phyloP scores from a whole-genome alignment of 495 filamentous ascomycete genomes.

The Annulohypoxylon bovei region DNA sequence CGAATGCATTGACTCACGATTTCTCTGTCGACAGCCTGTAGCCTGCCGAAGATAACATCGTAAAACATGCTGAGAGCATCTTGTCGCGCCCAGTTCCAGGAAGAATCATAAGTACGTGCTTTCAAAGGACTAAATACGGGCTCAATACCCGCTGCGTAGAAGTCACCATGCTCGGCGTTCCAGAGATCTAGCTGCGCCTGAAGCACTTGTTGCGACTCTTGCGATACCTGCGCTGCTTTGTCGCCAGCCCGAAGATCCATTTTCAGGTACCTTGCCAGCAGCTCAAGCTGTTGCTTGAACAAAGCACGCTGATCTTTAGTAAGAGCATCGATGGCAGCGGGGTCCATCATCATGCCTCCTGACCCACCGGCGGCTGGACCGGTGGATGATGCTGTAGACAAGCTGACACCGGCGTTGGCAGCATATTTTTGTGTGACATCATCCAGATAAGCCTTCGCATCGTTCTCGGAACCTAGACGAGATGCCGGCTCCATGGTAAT shows the following conservation, averaged over 20 bases:
- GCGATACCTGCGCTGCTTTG: constrained; percentile 85
- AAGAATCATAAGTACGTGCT: constrained; percentile 95
- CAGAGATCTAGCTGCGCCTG: constrained; percentile 95
- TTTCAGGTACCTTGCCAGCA: constrained; percentile 95
- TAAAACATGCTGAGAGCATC: constrained; percentile 99
- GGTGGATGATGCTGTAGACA: constrained; percentile 76
- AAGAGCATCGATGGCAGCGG: constrained; percentile 93
- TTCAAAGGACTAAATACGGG: constrained; percentile 93
- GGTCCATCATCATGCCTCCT: constrained; percentile 98
- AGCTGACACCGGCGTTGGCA: constrained; percentile 79
- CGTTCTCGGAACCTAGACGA: constrained; percentile 86
- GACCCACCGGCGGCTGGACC: constrained; percentile 78
- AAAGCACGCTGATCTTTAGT: constrained; percentile 94
- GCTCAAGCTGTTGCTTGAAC: constrained; percentile 97
- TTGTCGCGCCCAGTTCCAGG: constrained; percentile 99
- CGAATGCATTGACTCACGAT: constrained; percentile 98
- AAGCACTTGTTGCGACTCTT: constrained; percentile 83
- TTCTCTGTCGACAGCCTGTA: constrained; percentile 93
- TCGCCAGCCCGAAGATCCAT: constrained; percentile 95
- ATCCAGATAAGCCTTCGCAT: constrained; percentile 92
- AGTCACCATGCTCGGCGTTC: constrained; percentile 93
- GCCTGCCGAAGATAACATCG: constrained; percentile 96
- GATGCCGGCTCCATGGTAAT: constrained; percentile 92
- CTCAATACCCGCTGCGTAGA: constrained; percentile 94
- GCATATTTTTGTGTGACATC: constrained; percentile 91